Conservation (phyloP, 306 rosid species). For the Gillenia trifoliata region DNA sequence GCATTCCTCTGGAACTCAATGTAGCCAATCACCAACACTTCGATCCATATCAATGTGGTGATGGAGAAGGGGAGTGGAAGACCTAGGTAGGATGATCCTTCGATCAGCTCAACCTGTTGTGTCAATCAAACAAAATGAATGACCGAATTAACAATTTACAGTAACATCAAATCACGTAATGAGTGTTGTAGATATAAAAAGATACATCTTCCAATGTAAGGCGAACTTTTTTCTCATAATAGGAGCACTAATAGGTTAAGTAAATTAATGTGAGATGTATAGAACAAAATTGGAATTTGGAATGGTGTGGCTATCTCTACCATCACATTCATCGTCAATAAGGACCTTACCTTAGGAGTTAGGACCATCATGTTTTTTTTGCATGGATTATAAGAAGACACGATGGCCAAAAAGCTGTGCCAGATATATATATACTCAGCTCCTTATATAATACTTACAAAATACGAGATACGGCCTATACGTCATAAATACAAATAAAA, state of each 20-base stretch:
- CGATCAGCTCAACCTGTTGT: slow-evolving; percentile 71
- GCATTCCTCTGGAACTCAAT: slow-evolving; percentile 79
- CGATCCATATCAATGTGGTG: slow-evolving; percentile 70
- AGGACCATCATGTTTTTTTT: slow-evolving; percentile 12
- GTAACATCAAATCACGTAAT: no score
- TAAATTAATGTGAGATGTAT: neutral
- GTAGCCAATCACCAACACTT: slow-evolving; percentile 70
- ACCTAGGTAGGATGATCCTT: slow-evolving; percentile 75
- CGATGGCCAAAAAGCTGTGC: slow-evolving; percentile 4
- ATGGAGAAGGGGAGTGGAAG: slow-evolving; percentile 66
- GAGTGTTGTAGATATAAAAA: neutral
- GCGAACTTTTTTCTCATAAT: neutral
- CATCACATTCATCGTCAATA: neutral
- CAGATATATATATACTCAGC: neutral
- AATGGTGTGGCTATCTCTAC: neutral
- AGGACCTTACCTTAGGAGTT: neutral
- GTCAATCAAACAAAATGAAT: neutral
- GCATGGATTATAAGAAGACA: slow-evolving; percentile 37
- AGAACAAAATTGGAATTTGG: neutral
- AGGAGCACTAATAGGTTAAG: neutral
- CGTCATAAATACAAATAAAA: neutral
- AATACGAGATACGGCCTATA: neutral
- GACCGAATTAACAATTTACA: neutral
- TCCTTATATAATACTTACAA: neutral
- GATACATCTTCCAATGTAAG: no score